These are phyloP conservation scores for Fonsecaea erecta DNA, from an alignment of 2,329 filamentous ascomycete species.

Conservation along the genomic window DNA sequence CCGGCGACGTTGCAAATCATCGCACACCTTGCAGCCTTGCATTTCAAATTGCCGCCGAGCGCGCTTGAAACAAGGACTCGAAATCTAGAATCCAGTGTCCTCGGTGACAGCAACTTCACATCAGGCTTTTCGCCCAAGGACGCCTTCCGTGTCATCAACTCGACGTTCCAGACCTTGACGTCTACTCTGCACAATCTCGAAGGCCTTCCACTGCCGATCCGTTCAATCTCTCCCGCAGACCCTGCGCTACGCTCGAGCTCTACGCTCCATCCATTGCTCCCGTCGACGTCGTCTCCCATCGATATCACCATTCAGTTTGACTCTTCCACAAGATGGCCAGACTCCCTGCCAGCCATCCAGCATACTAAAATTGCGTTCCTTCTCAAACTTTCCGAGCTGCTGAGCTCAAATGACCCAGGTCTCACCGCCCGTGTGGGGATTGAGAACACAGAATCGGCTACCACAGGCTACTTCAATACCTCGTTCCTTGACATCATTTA, in stretches of 20 bases:
- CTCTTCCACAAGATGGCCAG: constrained; percentile 89
- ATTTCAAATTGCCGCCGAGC: constrained; percentile 65
- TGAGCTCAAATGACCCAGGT: constrained; percentile 65
- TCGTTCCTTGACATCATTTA: constrained; percentile 73
- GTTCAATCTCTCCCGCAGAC: constrained; percentile 75
- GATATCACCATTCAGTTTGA: constrained; percentile 90
- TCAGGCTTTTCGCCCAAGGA: constrained; percentile 26
- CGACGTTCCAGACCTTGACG: constrained; percentile 67
- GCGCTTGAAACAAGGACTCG: constrained; percentile 59
- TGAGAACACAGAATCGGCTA: constrained; percentile 65
- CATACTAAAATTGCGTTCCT: constrained; percentile 90
- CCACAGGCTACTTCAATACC: constrained; percentile 33
- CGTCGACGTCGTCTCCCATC: constrained; percentile 57
- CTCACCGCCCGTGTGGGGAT: constrained; percentile 75
- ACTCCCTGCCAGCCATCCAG: constrained; percentile 88
- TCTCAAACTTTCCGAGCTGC: constrained; percentile 71
- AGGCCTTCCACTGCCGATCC: constrained; percentile 83
- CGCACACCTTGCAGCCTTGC: constrained; percentile 69
- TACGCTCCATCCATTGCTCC: constrained; percentile 40
- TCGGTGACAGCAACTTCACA: constrained; percentile 13
- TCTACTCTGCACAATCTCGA: constrained; percentile 75
- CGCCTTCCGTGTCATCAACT: constrained; percentile 36
- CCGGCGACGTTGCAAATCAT: constrained; percentile 81
- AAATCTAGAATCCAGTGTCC: constrained; percentile 45
- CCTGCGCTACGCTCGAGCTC: constrained; percentile 75